Percentiles rank a stretch among this genome's conserved stretches.
phyloP scores from a whole-genome alignment of 345 rosid genomes.

The Salix viminalis region DNA sequence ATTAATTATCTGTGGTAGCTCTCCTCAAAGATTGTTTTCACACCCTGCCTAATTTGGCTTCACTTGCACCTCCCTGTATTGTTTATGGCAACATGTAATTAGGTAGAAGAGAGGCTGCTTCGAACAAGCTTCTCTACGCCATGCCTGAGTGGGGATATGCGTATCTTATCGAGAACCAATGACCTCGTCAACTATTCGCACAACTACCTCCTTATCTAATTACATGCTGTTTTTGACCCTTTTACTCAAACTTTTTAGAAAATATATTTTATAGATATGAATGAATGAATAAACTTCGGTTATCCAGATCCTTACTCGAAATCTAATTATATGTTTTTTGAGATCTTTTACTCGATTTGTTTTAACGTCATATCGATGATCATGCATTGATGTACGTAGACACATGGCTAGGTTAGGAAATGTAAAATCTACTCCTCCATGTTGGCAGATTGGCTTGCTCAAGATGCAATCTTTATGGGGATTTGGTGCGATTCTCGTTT shows the following conservation, averaged over 20 bases:
- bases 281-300: too few relatives aligned
- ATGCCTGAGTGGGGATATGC: background rate
- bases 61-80: background rate
- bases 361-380: background rate
- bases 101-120: background rate
- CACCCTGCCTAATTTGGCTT: background rate
- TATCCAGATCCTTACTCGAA: too few relatives aligned
- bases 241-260: background rate
- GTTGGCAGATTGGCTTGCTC: background rate
- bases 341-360: background rate
- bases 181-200: background rate
- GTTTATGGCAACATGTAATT: background rate
- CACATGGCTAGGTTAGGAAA: background rate
- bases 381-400: too few relatives aligned
- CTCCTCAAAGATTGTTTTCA: background rate
- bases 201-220: background rate
- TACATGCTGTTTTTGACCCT: background rate
- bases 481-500: background rate
- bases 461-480: background rate
- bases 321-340: too few relatives aligned
- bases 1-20: background rate
- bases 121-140: background rate
- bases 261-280: too few relatives aligned
- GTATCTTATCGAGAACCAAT: background rate
- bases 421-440: background rate